Evolutionary conservation across 2,329 filamentous ascomycete genomes (phyloP).

Genomic region (Epichloe typhina): DNA sequence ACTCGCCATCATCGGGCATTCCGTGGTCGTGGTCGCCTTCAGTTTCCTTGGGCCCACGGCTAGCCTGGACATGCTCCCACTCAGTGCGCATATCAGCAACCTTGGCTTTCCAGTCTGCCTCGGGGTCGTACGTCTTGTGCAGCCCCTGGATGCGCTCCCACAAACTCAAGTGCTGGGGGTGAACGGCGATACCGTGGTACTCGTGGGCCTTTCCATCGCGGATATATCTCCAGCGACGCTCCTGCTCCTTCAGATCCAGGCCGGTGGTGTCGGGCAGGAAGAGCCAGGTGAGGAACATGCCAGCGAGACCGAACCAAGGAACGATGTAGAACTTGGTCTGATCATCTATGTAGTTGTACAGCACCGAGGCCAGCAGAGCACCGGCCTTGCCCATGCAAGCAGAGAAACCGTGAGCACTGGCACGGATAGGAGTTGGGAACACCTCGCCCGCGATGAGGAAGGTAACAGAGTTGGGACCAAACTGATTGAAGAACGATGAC

Average conservation of each 20-base stretch:
- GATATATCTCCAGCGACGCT: constrained; percentile 84
- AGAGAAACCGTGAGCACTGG: constrained; percentile 89
- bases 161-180: constrained; percentile 73
- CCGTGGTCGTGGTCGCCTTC: constrained; percentile 22
- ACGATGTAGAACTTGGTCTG: constrained; percentile 83
- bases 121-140: constrained; percentile 71
- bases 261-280: constrained; percentile 97
- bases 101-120: constrained; percentile 70
- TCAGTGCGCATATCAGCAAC: constrained; percentile 66
- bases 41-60: constrained; percentile 34
- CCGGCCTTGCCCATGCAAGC: constrained; percentile 82
- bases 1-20: constrained; percentile 33
- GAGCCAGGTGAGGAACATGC: constrained; percentile 67
- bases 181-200: constrained; percentile 88
- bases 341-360: constrained; percentile 89
- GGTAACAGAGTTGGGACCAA: constrained; percentile 89
- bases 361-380: constrained; percentile 70
- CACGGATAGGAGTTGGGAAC: constrained; percentile 88
- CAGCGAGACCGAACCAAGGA: constrained; percentile 86
- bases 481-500: constrained; percentile 98
- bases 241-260: constrained; percentile 92
- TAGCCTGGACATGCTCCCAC: constrained; percentile 41
- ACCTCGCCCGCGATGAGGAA: constrained; percentile 94
- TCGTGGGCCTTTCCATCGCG: constrained; percentile 62
- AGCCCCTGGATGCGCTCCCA: constrained; percentile 76